phyloP scores from a whole-genome alignment of 495 filamentous ascomycete species.

The Penicillium alfredii region DNA sequence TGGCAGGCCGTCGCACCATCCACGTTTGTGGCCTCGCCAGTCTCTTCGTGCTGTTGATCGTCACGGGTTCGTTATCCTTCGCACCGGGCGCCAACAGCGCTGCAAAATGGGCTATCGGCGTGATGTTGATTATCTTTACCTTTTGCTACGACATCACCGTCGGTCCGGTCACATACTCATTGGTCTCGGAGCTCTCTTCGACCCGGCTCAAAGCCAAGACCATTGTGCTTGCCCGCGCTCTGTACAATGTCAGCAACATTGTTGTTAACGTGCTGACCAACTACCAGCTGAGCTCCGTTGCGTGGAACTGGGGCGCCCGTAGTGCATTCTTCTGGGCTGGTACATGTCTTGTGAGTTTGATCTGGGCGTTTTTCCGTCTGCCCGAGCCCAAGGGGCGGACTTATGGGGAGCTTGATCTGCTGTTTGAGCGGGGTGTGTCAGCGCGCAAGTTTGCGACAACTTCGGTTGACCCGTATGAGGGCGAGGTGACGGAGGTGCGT shows the following conservation, averaged over 20 bases:
- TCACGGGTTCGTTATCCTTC: conserved; percentile 60
- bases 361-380: conserved; percentile 62
- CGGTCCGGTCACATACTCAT: conserved; percentile 65
- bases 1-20: conserved; percentile 57
- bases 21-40: conserved; percentile 57
- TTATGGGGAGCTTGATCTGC: conserved; percentile 49
- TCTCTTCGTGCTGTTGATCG: conserved; percentile 51
- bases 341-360: conserved; percentile 54
- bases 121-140: conserved; percentile 58
- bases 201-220: conserved; percentile 63
- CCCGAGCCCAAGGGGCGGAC: conserved; percentile 60
- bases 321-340: conserved; percentile 66
- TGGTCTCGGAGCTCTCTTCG: conserved; percentile 62
- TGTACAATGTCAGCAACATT: conserved; percentile 63
- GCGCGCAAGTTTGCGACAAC: conserved; percentile 10
- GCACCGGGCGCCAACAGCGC: conserved; percentile 38
- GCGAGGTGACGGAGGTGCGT: conserved; percentile 3
- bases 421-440: conserved; percentile 49
- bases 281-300: conserved; percentile 58
- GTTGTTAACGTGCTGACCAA: conserved; percentile 59
- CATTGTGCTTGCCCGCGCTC: conserved; percentile 52
- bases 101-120: conserved; percentile 31
- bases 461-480: conserved; percentile 10
- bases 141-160: conserved; percentile 62
- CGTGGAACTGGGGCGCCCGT: conserved; percentile 62